These are phyloP conservation scores for Diphasiastrum complanatum DNA, from an alignment of 83 land plant genomes.

Conservation along the genomic window DNA sequence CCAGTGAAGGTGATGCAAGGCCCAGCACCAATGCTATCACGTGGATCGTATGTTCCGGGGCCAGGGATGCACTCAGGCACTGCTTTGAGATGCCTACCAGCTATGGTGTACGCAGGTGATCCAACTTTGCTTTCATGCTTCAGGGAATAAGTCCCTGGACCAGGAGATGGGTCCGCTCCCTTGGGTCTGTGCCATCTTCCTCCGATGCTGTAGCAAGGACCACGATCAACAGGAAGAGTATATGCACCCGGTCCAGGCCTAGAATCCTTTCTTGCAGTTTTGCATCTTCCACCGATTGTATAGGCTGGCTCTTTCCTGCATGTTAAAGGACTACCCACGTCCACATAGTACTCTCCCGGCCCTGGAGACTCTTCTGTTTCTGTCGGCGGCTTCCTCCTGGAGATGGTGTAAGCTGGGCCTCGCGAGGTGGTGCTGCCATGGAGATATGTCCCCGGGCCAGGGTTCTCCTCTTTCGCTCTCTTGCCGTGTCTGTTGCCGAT, in stretches of 20 bases:
- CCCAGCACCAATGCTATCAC: not conserved
- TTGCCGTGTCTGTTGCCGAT: not conserved
- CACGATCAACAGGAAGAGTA: not conserved
- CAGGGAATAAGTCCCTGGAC: not conserved
- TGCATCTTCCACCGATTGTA: not conserved
- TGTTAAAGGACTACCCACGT: not conserved
- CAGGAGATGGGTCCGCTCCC: too few species aligned
- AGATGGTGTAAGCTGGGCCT: constrained; percentile 2
- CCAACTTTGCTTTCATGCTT: not conserved
- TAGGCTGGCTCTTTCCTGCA: not conserved
- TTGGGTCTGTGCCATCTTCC: too few species aligned
- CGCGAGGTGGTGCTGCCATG: not conserved
- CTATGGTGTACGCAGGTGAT: constrained; percentile 5
- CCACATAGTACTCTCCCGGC: constrained; percentile 8
- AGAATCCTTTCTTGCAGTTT: not conserved
- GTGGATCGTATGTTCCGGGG: constrained; percentile 4
- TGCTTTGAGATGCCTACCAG: not conserved
- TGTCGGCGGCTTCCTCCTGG: not conserved
- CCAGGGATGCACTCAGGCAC: not conserved
- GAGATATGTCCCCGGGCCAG: constrained; percentile 8
- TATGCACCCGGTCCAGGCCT: constrained; percentile 8
- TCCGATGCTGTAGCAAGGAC: not conserved
- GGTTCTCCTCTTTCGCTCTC: not conserved
- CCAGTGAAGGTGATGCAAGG: not conserved
- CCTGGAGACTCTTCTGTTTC: not conserved